Evolutionary conservation across 768 basidiomycete genomes (phyloP).

Genomic region (Hebeloma cylindrosporum): DNA sequence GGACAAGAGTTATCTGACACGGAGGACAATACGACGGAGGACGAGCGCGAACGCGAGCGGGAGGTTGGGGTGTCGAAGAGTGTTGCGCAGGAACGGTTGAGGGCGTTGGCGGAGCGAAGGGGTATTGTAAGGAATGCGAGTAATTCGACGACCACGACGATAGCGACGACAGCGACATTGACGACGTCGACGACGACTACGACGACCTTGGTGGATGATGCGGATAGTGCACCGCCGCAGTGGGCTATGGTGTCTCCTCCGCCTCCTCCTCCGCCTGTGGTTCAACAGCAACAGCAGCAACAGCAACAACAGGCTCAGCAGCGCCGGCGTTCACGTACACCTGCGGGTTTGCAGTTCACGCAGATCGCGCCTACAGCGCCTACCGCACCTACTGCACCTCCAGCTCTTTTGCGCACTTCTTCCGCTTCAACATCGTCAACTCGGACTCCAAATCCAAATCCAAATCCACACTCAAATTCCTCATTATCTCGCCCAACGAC

Average conservation of each 20-base stretch:
- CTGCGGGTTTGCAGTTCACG: constrained; percentile 11
- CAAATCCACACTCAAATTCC: constrained; percentile 6
- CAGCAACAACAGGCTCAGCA: constrained; percentile 4
- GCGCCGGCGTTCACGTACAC: constrained; percentile 7
- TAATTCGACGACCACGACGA: constrained; percentile 1
- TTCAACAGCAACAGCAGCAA: constrained; percentile 9
- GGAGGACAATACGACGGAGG: no score
- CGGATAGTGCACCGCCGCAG: no score
- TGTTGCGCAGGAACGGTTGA: constrained; percentile 67
- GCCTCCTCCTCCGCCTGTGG: constrained; percentile 13
- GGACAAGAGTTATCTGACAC: constrained; percentile 66
- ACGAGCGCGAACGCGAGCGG: constrained; percentile 56
- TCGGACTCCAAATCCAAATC: background rate
- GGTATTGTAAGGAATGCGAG: constrained; percentile 28
- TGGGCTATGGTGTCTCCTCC: constrained; percentile 24
- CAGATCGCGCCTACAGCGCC: background rate
- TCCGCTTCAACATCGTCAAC: no score
- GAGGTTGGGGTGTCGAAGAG: constrained; percentile 54
- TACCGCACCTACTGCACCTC: background rate
- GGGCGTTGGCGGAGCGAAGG: constrained; percentile 52
- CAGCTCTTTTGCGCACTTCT: no score
- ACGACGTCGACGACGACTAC: constrained; percentile 18
- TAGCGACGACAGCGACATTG: constrained; percentile 1
- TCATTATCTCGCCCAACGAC: constrained; percentile 30
- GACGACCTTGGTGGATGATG: no score